phyloP scores from a whole-genome alignment of 176 grass and related monocot species.

The Thalia dealbata region DNA sequence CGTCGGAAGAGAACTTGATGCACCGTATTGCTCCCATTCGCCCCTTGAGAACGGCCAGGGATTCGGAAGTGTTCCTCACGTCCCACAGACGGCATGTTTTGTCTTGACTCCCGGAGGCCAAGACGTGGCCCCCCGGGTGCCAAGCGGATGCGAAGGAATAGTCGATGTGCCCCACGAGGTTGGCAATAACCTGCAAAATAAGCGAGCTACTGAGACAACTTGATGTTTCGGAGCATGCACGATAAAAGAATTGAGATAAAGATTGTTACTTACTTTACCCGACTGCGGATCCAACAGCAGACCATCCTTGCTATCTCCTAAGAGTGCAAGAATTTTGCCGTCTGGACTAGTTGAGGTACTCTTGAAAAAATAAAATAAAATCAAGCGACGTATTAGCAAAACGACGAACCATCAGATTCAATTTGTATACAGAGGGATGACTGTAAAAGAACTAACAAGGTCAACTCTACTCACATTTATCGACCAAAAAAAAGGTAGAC shows the following conservation, averaged over 20 bases:
- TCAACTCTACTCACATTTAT: constrained; percentile 45
- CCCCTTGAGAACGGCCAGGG: constrained; percentile 60
- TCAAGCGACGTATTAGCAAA: background rate
- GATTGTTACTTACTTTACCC: constrained; percentile 34
- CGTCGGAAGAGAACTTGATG: constrained; percentile 64
- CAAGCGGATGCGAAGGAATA: constrained; percentile 81
- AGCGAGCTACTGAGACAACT: background rate
- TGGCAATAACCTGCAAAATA: constrained; percentile 33
- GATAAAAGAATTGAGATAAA: background rate
- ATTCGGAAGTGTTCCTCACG: constrained; percentile 36
- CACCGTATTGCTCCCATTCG: constrained; percentile 65
- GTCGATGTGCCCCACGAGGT: constrained; percentile 49
- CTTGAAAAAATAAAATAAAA: constrained; percentile 21
- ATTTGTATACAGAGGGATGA: background rate
- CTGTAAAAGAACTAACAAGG: background rate
- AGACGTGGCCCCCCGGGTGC: constrained; percentile 41
- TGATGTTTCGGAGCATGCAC: too few species aligned
- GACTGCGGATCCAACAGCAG: constrained; percentile 52
- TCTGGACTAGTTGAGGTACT: constrained; percentile 46
- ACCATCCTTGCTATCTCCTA: constrained; percentile 58
- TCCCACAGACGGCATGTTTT: constrained; percentile 66
- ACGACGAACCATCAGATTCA: background rate
- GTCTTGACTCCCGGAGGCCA: constrained; percentile 75
- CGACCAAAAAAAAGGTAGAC: constrained; percentile 40
- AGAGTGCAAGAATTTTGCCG: constrained; percentile 52